Evolutionary conservation across 2,329 filamentous ascomycete species (phyloP), one percentile per base, ranked within the genome.

Genomic region (Stemphylium lycopersici): DNA sequence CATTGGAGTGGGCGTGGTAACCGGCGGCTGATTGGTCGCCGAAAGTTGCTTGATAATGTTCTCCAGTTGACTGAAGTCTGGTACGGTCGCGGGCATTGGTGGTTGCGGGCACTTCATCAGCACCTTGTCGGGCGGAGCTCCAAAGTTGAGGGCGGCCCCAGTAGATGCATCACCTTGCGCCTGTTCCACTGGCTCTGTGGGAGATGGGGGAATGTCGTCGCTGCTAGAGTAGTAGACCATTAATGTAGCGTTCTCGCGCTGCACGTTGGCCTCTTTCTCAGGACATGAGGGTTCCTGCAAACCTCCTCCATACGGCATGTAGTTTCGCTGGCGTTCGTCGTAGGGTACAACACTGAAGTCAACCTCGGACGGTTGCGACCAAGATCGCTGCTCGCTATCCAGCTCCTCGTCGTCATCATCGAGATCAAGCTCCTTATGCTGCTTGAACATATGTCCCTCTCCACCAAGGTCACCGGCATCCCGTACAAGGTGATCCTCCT

Each of bases 381-480:
- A 78, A 3, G 70, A 62, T 10, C 66, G 65, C 44, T 66, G 63
- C n/a, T 70, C 65, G 3, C 60, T 40, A 4, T 79, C 74, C 2
- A 69, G 78, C 0, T 88, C 84, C 24, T 87, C 85, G 11, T 87
- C 84, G 22, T 84, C 84, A 0, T 87, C 70, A 7, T 75, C 83
- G 2, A 85, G 83, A 39, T 88, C 86, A 79, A 89, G 86, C 43
- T 90, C 88, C 67, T 90, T 76, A 53, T 82, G 79, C 56, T 80
- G 77, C 63, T 81, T 82, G 73, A 82, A 78, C 77, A 81, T 80
- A 37, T 78, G 77, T 31, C 80, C 80, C 65, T 82, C 90, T 4
- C 86, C 87, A 44, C 86, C 86, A 65, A 90, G 87, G 69, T 92
- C 89, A 26, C 84, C 83, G 3, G 88, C 88, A 71, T 92, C 89